Evolutionary conservation across 495 filamentous ascomycete species (phyloP).

Genomic region (Aspergillus asperescens): DNA sequence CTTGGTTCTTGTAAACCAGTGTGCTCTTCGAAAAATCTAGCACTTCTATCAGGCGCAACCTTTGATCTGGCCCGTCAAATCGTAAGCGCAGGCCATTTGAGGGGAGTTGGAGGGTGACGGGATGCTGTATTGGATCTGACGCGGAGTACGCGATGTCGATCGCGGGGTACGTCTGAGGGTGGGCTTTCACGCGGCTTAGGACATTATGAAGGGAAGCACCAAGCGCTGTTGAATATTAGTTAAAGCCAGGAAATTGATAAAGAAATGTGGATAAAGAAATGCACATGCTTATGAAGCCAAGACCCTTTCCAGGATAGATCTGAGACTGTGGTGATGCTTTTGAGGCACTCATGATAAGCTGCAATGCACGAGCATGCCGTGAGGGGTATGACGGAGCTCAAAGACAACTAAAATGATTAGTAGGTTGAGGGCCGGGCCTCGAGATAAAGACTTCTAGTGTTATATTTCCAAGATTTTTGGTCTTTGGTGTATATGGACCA

Average conservation of each 20-base stretch:
- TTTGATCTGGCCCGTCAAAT: conserved; percentile 91
- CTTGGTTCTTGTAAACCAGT: conserved; percentile 78
- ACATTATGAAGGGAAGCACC: conserved; percentile 88
- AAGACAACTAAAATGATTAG: neutral
- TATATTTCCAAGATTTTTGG: neutral
- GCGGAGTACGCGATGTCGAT: conserved; percentile 76
- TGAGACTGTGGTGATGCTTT: conserved; percentile 49
- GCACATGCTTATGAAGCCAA: conserved; percentile 71
- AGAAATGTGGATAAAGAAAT: conserved; percentile 3
- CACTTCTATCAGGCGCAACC: conserved; percentile 84
- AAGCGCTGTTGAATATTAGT: conserved; percentile 54
- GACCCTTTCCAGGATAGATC: conserved; percentile 67
- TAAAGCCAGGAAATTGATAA: too few species aligned
- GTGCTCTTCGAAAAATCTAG: conserved; percentile 82
- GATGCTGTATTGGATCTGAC: conserved; percentile 61
- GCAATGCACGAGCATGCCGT: conserved; percentile 2
- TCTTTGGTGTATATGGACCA: neutral
- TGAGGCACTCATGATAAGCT: conserved; percentile 43
- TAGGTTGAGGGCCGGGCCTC: neutral
- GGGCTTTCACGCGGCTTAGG: conserved; percentile 75
- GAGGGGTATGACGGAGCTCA: conserved; percentile 10
- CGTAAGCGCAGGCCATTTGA: conserved; percentile 82
- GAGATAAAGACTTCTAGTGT: neutral
- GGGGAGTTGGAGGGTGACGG: conserved; percentile 67
- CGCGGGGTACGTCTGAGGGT: conserved; percentile 72